Evolutionary conservation across 768 basidiomycete species (phyloP).

Genomic region (Auriscalpium vulgare): DNA sequence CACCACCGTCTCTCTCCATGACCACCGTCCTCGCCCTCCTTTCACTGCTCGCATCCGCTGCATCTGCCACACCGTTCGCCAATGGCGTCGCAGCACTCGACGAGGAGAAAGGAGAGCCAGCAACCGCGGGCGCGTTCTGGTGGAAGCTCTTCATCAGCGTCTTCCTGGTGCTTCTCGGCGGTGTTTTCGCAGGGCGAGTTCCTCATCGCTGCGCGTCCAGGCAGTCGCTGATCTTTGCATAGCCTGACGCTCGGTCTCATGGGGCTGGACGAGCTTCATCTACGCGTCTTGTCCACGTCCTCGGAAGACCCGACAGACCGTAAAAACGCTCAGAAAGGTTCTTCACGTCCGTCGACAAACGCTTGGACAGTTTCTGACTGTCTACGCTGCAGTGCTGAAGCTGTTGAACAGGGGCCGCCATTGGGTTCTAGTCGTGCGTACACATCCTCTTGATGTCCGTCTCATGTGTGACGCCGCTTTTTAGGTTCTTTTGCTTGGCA

Average conservation of each 20-base stretch:
- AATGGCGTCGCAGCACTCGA: not conserved
- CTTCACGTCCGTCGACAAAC: not conserved
- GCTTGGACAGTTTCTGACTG: not conserved
- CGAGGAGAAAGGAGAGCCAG: slow-evolving; percentile 17
- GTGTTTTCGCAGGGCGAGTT: slow-evolving; percentile 85
- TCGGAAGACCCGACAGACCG: slow-evolving; percentile 69
- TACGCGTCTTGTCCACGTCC: slow-evolving; percentile 76
- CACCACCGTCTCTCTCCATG: no score
- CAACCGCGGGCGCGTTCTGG: slow-evolving; percentile 63
- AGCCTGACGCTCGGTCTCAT: slow-evolving; percentile 88
- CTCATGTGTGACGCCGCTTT: not conserved
- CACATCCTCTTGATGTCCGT: slow-evolving; percentile 7
- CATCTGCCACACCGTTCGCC: not conserved
- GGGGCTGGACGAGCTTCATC: slow-evolving; percentile 88
- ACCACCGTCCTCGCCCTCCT: no score
- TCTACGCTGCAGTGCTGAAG: slow-evolving; percentile 30
- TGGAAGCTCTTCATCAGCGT: slow-evolving; percentile 61
- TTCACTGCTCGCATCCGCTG: no score
- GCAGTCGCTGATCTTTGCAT: not conserved
- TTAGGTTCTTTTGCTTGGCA: slow-evolving; percentile 78
- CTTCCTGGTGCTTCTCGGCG: slow-evolving; percentile 72
- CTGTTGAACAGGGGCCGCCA: slow-evolving; percentile 46
- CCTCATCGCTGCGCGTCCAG: no score
- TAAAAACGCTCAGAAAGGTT: slow-evolving; percentile 64
- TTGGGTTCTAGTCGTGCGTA: slow-evolving; percentile 83